phyloP scores from a whole-genome alignment of 2,329 filamentous ascomycete species.

The Pochonia chlamydosporia region DNA sequence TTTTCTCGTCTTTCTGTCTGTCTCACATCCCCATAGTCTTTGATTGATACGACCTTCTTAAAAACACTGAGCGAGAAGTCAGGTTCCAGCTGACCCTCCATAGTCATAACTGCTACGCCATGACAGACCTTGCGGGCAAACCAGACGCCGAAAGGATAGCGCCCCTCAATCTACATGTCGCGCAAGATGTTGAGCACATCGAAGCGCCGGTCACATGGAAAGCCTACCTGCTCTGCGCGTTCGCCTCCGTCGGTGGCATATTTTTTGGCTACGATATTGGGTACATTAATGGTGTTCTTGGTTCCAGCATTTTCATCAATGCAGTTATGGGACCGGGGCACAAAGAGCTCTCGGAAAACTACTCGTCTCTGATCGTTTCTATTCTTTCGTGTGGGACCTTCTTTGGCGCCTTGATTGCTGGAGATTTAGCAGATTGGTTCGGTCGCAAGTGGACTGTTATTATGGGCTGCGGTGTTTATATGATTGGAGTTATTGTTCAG shows the following conservation, averaged over 20 bases:
- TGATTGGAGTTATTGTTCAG: slow-evolving; percentile 62
- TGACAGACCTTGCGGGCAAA: no score
- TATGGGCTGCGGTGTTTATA: slow-evolving; percentile 65
- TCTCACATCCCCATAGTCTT: no score
- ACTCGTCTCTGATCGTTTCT: slow-evolving; percentile 59
- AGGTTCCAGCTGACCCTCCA: no score
- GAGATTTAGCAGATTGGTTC: slow-evolving; percentile 69
- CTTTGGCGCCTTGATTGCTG: slow-evolving; percentile 71
- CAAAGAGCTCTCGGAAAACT: slow-evolving; percentile 29
- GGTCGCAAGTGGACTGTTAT: slow-evolving; percentile 70
- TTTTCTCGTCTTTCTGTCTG: no score
- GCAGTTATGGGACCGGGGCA: slow-evolving; percentile 39
- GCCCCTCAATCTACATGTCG: slow-evolving; percentile 33
- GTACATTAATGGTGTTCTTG: slow-evolving; percentile 63
- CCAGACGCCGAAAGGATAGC: no score
- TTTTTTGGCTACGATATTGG: slow-evolving; percentile 78
- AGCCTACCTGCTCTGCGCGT: slow-evolving; percentile 64
- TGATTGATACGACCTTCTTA: no score
- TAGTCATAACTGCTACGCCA: no score
- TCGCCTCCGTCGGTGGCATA: slow-evolving; percentile 66
- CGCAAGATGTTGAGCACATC: slow-evolving; percentile 50
- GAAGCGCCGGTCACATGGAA: slow-evolving; percentile 65
- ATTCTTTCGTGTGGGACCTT: slow-evolving; percentile 76
- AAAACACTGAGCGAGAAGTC: no score
- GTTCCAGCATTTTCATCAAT: slow-evolving; percentile 44